Percentiles rank a stretch among this genome's conserved stretches.
Evolutionary conservation across 768 basidiomycete genomes (phyloP).

Genomic region (Tricholoma terreum): DNA sequence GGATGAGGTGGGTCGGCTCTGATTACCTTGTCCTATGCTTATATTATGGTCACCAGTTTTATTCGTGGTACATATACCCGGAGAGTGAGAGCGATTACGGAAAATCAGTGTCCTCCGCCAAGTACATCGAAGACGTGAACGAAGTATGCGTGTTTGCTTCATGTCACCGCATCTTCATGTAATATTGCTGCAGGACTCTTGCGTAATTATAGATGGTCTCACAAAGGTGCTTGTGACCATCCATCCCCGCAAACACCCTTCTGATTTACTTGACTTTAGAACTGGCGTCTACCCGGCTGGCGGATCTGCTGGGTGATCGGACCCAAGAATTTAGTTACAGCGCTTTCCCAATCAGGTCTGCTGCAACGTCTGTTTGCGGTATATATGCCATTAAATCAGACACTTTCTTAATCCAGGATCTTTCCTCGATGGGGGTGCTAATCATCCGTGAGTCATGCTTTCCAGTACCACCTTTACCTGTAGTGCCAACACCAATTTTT

Average conservation of each 20-base stretch:
- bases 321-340: conserved; percentile 83
- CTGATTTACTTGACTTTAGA: conserved; percentile 42
- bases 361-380: not conserved
- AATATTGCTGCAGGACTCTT: conserved; percentile 53
- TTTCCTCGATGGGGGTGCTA: conserved; percentile 93
- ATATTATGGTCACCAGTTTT: conserved; percentile 55
- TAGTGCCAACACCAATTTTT: not conserved
- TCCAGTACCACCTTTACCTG: not conserved
- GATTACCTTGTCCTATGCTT: not conserved
- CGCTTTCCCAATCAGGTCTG: conserved; percentile 83
- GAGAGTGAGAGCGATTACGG: conserved; percentile 73
- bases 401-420: conserved; percentile 43
- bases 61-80: conserved; percentile 94
- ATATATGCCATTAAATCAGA: conserved; percentile 3
- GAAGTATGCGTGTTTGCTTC: conserved; percentile 33
- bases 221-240: conserved; percentile 61
- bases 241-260: not conserved
- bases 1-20: conserved; percentile 57
- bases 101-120: conserved; percentile 76
- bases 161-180: not conserved
- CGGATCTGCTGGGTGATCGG: conserved; percentile 92
- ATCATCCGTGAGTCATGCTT: conserved; percentile 68
- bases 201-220: conserved; percentile 86
- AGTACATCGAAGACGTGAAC: conserved; percentile 85
- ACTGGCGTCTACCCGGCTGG: conserved; percentile 96